Evolutionary conservation across 1,284 basidiomycete genomes (phyloP), one percentile per base, ranked within the genome.

Genomic region (Austropuccinia psidii): DNA sequence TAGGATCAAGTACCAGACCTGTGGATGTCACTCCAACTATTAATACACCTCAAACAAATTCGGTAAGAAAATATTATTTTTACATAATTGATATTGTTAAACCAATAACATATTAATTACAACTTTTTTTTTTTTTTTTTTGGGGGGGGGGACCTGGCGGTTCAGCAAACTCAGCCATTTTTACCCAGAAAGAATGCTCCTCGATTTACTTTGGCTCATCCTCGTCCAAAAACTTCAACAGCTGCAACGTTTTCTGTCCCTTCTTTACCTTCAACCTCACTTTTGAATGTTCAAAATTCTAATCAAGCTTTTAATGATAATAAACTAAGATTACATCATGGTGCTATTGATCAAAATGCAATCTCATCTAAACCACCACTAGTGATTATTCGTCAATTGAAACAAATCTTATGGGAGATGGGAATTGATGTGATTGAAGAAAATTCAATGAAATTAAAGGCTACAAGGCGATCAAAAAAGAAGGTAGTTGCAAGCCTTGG

Each of bases 341-440:
- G 95, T 76, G 89, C 94, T 0, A 90, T 98, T 33, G 95, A 98
- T 81, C 90, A 91, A 79, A 89, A 89, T 27, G 95, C 89, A 47
- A 87, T 98, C 76, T 96, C 94, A 9, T 91, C 89, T 7, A 86
- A 87, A 21, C 84, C 88, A 17, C 94, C 95, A 15, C 85, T 87
- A 6, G 89, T 92, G 76, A 92, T 98, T 52, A 91, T 98, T 84
- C 86, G 85, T 75, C 90, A 93, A 79, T 86, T 98, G 41, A 85
- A 86, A 77, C 84, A 85, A 74, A 89, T 93, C 19, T 84, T 98
- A 73, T 85, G 88, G 77, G 86, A 85, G 50, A 94, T 98, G 91
- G 96, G 95, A 27, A 85, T 98, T 74, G 92, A 95, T 60, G 85
- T 94, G 76, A 87, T 90, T 78, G 83, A 87, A 60, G 93, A 97